Percentiles rank a stretch among this genome's conserved stretches.
These are phyloP conservation scores for Lasiosphaeria miniovina DNA, from an alignment of 495 filamentous ascomycete species.

Conservation along the genomic window DNA sequence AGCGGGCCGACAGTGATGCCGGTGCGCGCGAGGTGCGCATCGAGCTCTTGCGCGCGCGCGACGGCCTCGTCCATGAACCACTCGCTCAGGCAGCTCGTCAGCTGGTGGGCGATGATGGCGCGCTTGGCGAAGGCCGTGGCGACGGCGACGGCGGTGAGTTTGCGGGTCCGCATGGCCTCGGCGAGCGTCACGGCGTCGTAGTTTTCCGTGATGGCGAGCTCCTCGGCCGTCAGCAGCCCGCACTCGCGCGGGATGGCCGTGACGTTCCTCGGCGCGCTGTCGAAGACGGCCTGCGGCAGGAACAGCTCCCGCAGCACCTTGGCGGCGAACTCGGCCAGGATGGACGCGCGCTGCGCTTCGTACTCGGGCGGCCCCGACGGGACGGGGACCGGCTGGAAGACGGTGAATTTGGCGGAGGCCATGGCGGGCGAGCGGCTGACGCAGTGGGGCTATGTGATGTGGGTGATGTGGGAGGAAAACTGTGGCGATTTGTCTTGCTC, in stretches of 20 bases:
- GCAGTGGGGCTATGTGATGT: too few species aligned
- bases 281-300: conserved; percentile 12
- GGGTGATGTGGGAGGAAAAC: too few species aligned
- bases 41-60: conserved; percentile 53
- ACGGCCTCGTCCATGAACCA: conserved; percentile 62
- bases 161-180: conserved; percentile 29
- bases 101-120: conserved; percentile 42
- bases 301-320: conserved; percentile 12
- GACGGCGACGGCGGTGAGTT: conserved; percentile 43
- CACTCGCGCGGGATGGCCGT: conserved; percentile 14
- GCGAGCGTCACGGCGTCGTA: conserved; percentile 47
- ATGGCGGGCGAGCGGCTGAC: too few species aligned
- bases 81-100: conserved; percentile 59
- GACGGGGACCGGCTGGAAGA: conserved; percentile 11
- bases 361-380: conserved; percentile 16
- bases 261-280: conserved; percentile 17
- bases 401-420: not conserved
- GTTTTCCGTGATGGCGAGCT: conserved; percentile 52
- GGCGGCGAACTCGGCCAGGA: conserved; percentile 15
- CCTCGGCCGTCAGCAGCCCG: conserved; percentile 22
- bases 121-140: conserved; percentile 48
- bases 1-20: conserved; percentile 57
- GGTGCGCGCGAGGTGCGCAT: conserved; percentile 46
- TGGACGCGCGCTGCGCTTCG: conserved; percentile 5
- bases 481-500: too few species aligned